Evolutionary conservation across 495 filamentous ascomycete species (phyloP), one percentile per base, ranked within the genome.

Genomic region (Cryomyces minteri): DNA sequence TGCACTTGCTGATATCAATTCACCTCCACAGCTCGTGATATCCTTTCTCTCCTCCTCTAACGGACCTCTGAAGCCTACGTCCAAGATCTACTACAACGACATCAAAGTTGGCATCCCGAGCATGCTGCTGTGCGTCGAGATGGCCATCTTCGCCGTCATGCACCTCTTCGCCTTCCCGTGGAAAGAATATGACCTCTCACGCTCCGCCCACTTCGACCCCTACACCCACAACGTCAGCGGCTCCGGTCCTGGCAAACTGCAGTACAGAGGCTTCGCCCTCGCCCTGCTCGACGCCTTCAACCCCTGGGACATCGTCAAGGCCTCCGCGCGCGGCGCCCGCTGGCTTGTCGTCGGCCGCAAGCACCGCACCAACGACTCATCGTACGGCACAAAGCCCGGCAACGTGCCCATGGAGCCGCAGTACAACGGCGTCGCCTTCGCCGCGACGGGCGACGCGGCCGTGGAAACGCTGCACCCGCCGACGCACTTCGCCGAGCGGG

Each of bases 121-220:
- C 12, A 62, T 92, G 29, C 63, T 92, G 31, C 74, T 88, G 42
- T 87, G 82, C 59, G 71, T 90, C 43, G 86, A 94, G 63, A 94
- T 94, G 86, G 74, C 81, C 28, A 67, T 84, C 37, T 93, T 94
- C 54, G 65, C 77, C 9, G 55, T 84, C 36, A 61, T 94, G 31
- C 86, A 94, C 52, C 59, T 88, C 5, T 92, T 76, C 70, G 83
- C 87, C 4, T 94, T 93, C 54, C 70, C 82, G 0, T 90, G 76
- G 67, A 69, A 70, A 44, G 73, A 72, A 6, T 93, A 92, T 60
- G 58, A 59, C 33, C 54, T 67, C 11, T 25, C 18, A 25, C 18
- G 18, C 18, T 10, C 9, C 9, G 34, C 34, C 12, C 34, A 38
- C 34, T 25, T 25, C 18, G 18, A 25, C 18, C 18, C 18, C 18